Evolutionary conservation across 1,284 basidiomycete genomes (phyloP).

Genomic region (Crucibulum cyathiforme): DNA sequence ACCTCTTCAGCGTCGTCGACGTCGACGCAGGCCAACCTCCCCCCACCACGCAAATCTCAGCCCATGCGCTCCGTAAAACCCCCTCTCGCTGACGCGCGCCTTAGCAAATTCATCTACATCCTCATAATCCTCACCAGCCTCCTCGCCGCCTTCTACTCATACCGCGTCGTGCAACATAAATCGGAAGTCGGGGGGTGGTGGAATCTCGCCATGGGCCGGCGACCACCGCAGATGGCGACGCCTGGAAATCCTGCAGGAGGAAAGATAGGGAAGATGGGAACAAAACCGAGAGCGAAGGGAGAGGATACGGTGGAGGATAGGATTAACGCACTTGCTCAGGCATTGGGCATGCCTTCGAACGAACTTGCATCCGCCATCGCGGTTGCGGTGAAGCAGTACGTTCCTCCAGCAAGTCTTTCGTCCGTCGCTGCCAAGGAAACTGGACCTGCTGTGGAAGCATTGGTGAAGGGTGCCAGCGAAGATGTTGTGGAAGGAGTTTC

Average conservation of each 20-base stretch:
- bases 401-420: conserved; percentile 63
- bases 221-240: conserved; percentile 22
- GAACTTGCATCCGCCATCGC: conserved; percentile 70
- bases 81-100: conserved; percentile 41
- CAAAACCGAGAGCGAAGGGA: conserved; percentile 6
- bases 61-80: conserved; percentile 13
- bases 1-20: no score
- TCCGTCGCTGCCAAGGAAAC: conserved; percentile 56
- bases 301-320: conserved; percentile 54
- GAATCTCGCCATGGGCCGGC: conserved; percentile 54
- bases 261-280: conserved; percentile 4
- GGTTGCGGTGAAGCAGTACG: conserved; percentile 57
- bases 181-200: conserved; percentile 63
- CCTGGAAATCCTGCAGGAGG: neutral
- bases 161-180: conserved; percentile 57
- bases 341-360: conserved; percentile 63
- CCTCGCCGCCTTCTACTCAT: conserved; percentile 57
- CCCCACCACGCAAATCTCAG: neutral
- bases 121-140: conserved; percentile 49
- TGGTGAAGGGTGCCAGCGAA: conserved; percentile 35
- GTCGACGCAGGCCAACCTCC: neutral
- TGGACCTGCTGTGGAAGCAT: conserved; percentile 46
- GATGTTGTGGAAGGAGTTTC: conserved; percentile 5
- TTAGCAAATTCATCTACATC: conserved; percentile 55
- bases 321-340: conserved; percentile 63